A percentile compares a stretch with the other conserved stretches of the same genome.
Evolutionary conservation across 495 filamentous ascomycete species (phyloP).

Genomic region (Aspergillus coremiiformis): DNA sequence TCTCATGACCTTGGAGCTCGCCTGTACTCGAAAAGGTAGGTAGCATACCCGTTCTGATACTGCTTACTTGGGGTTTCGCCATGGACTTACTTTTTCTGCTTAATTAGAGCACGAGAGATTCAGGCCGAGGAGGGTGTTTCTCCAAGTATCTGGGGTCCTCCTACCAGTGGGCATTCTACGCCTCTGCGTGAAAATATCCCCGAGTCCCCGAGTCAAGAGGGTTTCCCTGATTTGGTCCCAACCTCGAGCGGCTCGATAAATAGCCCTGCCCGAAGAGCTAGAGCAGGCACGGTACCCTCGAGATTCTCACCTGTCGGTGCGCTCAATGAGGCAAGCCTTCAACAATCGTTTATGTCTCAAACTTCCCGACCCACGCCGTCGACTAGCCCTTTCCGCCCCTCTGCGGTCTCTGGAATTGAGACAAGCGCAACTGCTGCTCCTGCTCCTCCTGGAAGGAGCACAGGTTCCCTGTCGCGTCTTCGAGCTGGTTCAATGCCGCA

Average conservation of each 20-base stretch:
- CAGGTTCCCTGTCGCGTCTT: slow-evolving; percentile 75
- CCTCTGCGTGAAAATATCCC: slow-evolving; percentile 95
- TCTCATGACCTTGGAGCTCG: slow-evolving; percentile 80
- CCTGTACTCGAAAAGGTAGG: slow-evolving; percentile 89
- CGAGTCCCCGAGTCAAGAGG: slow-evolving; percentile 90
- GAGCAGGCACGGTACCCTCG: slow-evolving; percentile 95
- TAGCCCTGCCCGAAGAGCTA: slow-evolving; percentile 60
- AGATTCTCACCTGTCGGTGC: slow-evolving; percentile 71
- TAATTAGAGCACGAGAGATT: slow-evolving; percentile 77
- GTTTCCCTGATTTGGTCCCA: slow-evolving; percentile 83
- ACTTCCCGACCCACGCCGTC: slow-evolving; percentile 85
- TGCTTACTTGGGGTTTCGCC: not conserved
- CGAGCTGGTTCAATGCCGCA: slow-evolving; percentile 96
- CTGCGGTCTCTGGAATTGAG: slow-evolving; percentile 66
- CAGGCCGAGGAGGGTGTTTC: slow-evolving; percentile 92
- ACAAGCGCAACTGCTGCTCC: slow-evolving; percentile 41
- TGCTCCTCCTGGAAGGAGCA: slow-evolving; percentile 41
- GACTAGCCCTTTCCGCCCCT: slow-evolving; percentile 80
- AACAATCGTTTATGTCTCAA: slow-evolving; percentile 65
- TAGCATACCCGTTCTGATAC: slow-evolving; percentile 8
- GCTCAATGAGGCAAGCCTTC: slow-evolving; percentile 50
- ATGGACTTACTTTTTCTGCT: slow-evolving; percentile 9
- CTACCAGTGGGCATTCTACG: slow-evolving; percentile 90
- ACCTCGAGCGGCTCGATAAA: slow-evolving; percentile 49
- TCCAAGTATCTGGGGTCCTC: slow-evolving; percentile 87